phyloP scores from a whole-genome alignment of 2,329 filamentous ascomycete genomes.

The Diplodia sapinea region DNA sequence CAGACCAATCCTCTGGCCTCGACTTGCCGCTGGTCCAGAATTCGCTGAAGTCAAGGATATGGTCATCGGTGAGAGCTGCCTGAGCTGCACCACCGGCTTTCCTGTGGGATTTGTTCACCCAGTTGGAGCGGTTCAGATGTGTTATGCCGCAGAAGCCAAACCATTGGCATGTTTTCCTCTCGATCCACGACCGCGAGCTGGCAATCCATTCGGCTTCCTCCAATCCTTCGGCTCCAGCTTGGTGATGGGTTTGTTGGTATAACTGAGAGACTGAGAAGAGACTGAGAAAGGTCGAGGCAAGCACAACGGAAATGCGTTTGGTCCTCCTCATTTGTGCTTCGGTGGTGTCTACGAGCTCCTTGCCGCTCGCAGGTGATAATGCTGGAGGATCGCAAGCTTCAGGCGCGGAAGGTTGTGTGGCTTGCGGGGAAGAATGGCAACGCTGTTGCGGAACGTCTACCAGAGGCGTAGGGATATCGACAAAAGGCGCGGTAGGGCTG shows the following conservation, averaged over 20 bases:
- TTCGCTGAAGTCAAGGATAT: conserved; percentile 40
- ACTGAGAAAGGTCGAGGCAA: conserved; percentile 45
- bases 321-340: conserved; percentile 45
- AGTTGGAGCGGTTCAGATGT: conserved; percentile 60
- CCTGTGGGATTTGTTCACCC: conserved; percentile 31
- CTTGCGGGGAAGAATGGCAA: background rate
- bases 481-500: conserved; percentile 25
- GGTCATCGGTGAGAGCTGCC: conserved; percentile 18
- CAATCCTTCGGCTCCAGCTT: conserved; percentile 41
- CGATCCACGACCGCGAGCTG: conserved; percentile 48
- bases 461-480: conserved; percentile 30
- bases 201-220: conserved; percentile 46
- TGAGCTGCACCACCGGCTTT: conserved; percentile 33
- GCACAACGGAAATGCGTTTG: conserved; percentile 43
- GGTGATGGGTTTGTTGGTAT: conserved; percentile 44
- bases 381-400: background rate
- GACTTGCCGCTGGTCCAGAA: conserved; percentile 54
- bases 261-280: conserved; percentile 46
- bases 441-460: conserved; percentile 29
- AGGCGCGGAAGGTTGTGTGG: background rate
- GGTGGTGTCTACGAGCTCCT: conserved; percentile 29
- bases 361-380: conserved; percentile 34
- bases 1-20: conserved; percentile 56
- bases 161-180: conserved; percentile 69
- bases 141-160: conserved; percentile 78